Conservation (phyloP, 495 filamentous ascomycete species). For the Aspergillus bridgeri region DNA sequence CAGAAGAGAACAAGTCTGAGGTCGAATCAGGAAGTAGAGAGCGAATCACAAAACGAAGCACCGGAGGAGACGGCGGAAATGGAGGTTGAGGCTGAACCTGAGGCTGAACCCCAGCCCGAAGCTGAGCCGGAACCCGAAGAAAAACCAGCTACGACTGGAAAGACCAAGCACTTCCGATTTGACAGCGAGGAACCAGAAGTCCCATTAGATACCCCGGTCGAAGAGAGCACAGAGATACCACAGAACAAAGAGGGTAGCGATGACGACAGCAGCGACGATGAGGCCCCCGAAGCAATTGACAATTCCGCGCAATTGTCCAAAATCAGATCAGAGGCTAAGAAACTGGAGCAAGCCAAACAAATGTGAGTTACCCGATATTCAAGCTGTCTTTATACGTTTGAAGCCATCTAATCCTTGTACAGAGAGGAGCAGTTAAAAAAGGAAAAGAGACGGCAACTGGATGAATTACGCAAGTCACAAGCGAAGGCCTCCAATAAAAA, state of each 20-base stretch:
- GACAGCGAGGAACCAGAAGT: slow-evolving; percentile 43
- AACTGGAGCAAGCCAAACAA: slow-evolving; percentile 34
- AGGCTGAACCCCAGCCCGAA: slow-evolving; percentile 11
- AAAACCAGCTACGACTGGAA: slow-evolving; percentile 19
- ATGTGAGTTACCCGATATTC: slow-evolving; percentile 21
- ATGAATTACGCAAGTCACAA: slow-evolving; percentile 46
- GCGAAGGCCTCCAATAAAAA: slow-evolving; percentile 39
- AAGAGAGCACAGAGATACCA: slow-evolving; percentile 23
- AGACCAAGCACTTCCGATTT: slow-evolving; percentile 38
- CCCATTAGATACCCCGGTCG: slow-evolving; percentile 19
- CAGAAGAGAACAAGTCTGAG: slow-evolving; percentile 34
- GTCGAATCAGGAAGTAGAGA: slow-evolving; percentile 16
- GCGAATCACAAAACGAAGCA: slow-evolving; percentile 4
- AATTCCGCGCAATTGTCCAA: slow-evolving; percentile 42
- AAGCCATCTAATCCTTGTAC: slow-evolving; percentile 16
- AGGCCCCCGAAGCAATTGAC: slow-evolving; percentile 50
- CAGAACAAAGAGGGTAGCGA: slow-evolving; percentile 29
- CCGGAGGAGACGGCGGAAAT: neutral
- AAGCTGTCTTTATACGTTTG: neutral
- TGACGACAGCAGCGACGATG: slow-evolving; percentile 42
- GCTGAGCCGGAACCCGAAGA: slow-evolving; percentile 14
- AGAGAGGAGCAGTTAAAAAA: slow-evolving; percentile 44
- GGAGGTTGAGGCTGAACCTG: neutral
- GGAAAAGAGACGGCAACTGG: slow-evolving; percentile 48
- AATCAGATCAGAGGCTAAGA: slow-evolving; percentile 41